phyloP scores from a whole-genome alignment of 73 alveolate genomes.

The Durusdinium trenchii region DNA sequence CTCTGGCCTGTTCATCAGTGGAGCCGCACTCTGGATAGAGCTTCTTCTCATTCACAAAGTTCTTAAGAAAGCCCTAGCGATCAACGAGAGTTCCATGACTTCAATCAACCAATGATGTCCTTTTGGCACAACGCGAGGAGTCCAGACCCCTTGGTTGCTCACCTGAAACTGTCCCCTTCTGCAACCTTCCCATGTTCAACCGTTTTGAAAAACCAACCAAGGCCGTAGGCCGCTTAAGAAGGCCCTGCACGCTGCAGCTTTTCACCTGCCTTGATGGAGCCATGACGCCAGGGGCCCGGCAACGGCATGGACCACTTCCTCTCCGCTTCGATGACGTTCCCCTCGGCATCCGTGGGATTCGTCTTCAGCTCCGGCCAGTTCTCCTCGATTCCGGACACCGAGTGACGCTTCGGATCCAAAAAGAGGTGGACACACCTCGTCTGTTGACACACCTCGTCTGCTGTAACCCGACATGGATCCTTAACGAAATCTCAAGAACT shows the following conservation, averaged over 20 bases:
- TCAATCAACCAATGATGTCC: neutral
- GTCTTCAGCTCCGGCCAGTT: conserved; percentile 89
- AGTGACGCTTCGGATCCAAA: too few relatives aligned
- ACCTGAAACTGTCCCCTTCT: neutral
- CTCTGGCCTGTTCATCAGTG: conserved; percentile 39
- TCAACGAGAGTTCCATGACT: too few relatives aligned
- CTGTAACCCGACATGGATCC: too few relatives aligned
- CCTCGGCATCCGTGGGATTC: conserved; percentile 79
- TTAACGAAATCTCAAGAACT: too few relatives aligned
- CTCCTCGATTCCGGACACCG: neutral
- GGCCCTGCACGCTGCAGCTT: neutral
- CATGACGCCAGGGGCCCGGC: conserved; percentile 86
- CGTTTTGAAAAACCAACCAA: neutral
- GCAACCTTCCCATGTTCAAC: neutral
- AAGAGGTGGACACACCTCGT: too few relatives aligned
- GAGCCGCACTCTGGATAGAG: conserved; percentile 62
- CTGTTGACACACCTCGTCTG: too few relatives aligned
- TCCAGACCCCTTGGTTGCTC: neutral
- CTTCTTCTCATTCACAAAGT: conserved; percentile 65
- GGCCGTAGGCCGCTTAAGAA: neutral
- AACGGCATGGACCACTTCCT: conserved; percentile 84
- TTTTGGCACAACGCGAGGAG: neutral
- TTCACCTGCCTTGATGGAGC: conserved; percentile 45
- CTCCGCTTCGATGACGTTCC: conserved; percentile 85
- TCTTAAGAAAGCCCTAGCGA: conserved; percentile 74